These are phyloP conservation scores for Candida coleopterorum DNA, from an alignment of 805 yeast genomes.

Conservation along the genomic window DNA sequence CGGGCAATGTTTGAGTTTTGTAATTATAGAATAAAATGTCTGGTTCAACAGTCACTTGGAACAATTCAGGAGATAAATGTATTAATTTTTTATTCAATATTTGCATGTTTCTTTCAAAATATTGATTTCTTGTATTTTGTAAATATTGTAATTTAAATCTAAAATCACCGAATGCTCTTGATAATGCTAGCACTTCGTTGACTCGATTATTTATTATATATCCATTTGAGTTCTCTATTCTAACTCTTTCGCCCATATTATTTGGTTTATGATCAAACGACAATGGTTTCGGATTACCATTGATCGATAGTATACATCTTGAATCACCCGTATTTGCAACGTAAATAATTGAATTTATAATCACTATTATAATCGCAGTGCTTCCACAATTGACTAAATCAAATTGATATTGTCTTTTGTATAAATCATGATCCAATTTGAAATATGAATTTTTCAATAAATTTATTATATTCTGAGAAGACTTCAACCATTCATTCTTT, in stretches of 20 bases:
- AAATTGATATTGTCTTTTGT: constrained; percentile 10
- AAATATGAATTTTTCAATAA: constrained; percentile 27
- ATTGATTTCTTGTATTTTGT: constrained; percentile 26
- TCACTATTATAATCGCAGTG: constrained; percentile 33
- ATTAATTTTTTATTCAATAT: constrained; percentile 22
- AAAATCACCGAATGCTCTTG: constrained; percentile 43
- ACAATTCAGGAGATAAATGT: constrained; percentile 39
- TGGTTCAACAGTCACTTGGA: constrained; percentile 42
- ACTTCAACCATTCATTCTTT: not conserved
- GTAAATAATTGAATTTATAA: constrained; percentile 36
- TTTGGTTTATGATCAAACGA: constrained; percentile 43
- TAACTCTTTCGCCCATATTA: constrained; percentile 39
- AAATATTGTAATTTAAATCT: constrained; percentile 38
- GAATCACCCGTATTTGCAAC: constrained; percentile 79
- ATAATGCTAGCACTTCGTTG: constrained; percentile 39
- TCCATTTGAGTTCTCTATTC: constrained; percentile 40
- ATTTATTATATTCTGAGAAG: not conserved
- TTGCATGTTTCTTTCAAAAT: constrained; percentile 18
- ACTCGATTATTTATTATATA: constrained; percentile 34
- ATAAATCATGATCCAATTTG: constrained; percentile 29
- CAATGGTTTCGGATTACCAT: constrained; percentile 58
- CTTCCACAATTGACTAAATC: constrained; percentile 36
- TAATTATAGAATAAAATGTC: constrained; percentile 37
- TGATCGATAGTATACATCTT: constrained; percentile 52
- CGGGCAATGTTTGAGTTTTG: constrained; percentile 17